Percentiles rank a stretch among this genome's conserved stretches.
Conservation (phyloP, 2,329 filamentous ascomycete genomes). For the Hymenoscyphus albidus region DNA sequence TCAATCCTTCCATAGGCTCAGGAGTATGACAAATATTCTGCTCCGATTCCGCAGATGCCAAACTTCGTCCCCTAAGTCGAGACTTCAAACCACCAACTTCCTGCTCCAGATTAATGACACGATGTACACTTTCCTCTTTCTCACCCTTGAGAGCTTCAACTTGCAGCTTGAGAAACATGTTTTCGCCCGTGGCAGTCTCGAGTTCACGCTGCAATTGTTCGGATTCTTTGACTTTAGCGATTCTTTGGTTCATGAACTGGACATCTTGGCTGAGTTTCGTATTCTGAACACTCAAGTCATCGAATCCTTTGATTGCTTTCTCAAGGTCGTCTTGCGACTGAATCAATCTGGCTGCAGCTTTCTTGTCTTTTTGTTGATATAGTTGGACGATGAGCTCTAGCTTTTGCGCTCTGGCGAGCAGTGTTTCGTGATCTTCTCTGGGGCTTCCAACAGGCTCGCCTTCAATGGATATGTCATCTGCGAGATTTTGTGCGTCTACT, state of each 20-base stretch:
- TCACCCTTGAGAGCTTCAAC: not conserved
- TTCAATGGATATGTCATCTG: not conserved
- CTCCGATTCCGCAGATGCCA: not conserved
- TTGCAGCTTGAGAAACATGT: not conserved
- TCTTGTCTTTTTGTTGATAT: not conserved
- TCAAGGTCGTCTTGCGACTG: not conserved
- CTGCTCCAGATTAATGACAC: not conserved
- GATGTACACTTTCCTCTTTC: not conserved
- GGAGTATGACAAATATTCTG: not conserved
- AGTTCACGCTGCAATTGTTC: not conserved
- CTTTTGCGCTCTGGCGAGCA: not conserved
- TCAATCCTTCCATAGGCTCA: not conserved
- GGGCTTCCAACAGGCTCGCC: not conserved
- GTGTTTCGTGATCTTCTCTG: not conserved
- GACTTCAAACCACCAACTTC: not conserved
- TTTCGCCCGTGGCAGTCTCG: not conserved
- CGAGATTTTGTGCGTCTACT: not conserved
- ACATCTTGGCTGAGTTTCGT: not conserved
- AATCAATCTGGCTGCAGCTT: not conserved
- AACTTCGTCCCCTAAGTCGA: not conserved
- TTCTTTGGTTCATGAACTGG: not conserved
- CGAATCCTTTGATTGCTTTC: not conserved
- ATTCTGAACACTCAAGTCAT: not conserved
- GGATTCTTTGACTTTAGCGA: not conserved
- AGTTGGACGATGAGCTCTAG: not conserved